Base-by-base conservation (phyloP, 768 basidiomycete species). In the Rhizopogon rudus region DNA sequence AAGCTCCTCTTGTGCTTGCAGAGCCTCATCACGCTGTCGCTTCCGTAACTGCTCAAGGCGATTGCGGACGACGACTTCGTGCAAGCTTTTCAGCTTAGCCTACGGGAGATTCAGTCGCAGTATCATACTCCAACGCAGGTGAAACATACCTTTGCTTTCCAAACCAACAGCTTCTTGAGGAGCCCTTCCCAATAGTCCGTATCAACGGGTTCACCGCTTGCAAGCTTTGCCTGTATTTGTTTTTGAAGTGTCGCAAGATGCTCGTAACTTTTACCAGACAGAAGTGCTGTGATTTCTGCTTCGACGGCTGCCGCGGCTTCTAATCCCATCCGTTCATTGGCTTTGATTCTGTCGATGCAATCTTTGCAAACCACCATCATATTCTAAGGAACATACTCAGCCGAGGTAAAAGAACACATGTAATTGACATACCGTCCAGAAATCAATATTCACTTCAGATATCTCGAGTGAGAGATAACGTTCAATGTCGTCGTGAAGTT, bases 301-400 rank as follows among this genome's bases (percentile, higher is more conserved):
- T 98, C 93, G 12, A 98, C 94, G 16, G 88, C 87, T 2, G 81
- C 84, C 3, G 86, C 83, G 6, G 84, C 84, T 52, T 83, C 87
- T n/a, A 77, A 70, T 10, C 86, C 87, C 67, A 85, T 77, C n/a
- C 78, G 75, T 61, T 77, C 79, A 67, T 76, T 80, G 40, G 72
- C 74, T 61, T 81, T 83, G 63, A 95, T 81, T 40, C 82, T 78
- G 48, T 97, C 93, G 29, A 98, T 68, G 17, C 87, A 86, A 67
- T 96, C 89, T 63, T 93, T 91, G 71, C 93, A 97, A 3, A 99
- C 87, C 8, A 96, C 91, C 84, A 95, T 90, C 93, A 99, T 97
- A 63, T 97, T 90, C 91, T 97, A 63, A 9, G 2, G 45, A 42
- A 9, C 6, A 20, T 33, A 25, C 51, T 63, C 16, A 63, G 41